Evolutionary conservation across 805 yeast species (phyloP).

Genomic region (Candida vaughaniae): DNA sequence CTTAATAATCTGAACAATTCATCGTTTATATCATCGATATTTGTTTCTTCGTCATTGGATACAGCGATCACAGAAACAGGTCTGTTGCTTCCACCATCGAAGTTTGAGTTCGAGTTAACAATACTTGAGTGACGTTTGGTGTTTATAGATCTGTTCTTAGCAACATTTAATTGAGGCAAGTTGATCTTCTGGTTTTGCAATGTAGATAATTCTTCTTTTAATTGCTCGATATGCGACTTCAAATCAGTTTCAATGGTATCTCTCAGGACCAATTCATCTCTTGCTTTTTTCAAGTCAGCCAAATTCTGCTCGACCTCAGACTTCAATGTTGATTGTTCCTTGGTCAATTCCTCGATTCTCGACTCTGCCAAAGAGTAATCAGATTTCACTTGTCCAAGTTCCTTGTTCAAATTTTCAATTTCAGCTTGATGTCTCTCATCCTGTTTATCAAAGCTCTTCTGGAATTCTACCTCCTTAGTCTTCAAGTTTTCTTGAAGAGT

Average conservation of each 20-base stretch:
- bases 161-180: constrained; percentile 17
- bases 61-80: constrained; percentile 65
- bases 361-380: constrained; percentile 58
- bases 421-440: constrained; percentile 49
- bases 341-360: constrained; percentile 59
- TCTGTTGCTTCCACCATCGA: constrained; percentile 35
- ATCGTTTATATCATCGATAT: constrained; percentile 67
- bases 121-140: constrained; percentile 40
- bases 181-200: constrained; percentile 35
- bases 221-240: constrained; percentile 57
- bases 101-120: constrained; percentile 4
- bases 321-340: constrained; percentile 61
- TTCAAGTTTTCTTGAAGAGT: constrained; percentile 53
- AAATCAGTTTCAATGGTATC: constrained; percentile 66
- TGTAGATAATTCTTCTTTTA: constrained; percentile 50
- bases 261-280: constrained; percentile 54
- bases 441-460: constrained; percentile 44
- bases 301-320: constrained; percentile 61
- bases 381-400: constrained; percentile 51
- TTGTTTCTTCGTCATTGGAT: constrained; percentile 51
- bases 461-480: constrained; percentile 53
- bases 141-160: constrained; percentile 32
- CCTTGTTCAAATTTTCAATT: constrained; percentile 51
- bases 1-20: constrained; percentile 70
- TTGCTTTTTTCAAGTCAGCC: constrained; percentile 60